Evolutionary conservation across 2,329 filamentous ascomycete species (phyloP).

Genomic region (Paradendryphiella salina): DNA sequence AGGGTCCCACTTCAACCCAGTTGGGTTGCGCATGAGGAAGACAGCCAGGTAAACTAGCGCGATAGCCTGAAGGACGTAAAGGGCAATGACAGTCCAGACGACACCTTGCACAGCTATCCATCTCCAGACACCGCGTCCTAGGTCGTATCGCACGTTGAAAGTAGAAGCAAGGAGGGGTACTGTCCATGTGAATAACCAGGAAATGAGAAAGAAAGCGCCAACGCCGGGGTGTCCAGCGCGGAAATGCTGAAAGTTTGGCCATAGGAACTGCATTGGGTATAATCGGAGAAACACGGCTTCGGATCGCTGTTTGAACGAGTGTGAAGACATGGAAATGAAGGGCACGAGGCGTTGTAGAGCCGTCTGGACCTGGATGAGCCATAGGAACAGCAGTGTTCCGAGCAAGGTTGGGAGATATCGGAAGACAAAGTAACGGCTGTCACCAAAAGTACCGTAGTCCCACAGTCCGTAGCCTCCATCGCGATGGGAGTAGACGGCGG

Average conservation of each 20-base stretch:
- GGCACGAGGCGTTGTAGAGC: constrained; percentile 77
- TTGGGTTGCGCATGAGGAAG: constrained; percentile 67
- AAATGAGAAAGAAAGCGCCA: constrained; percentile 66
- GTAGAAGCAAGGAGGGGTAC: constrained; percentile 79
- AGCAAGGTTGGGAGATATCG: constrained; percentile 81
- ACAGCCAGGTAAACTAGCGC: constrained; percentile 62
- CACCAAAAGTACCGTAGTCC: constrained; percentile 69
- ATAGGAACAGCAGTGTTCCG: constrained; percentile 71
- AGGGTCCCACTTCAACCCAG: constrained; percentile 84
- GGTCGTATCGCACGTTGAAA: constrained; percentile 68
- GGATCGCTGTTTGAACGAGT: constrained; percentile 61
- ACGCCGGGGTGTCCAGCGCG: constrained; percentile 68
- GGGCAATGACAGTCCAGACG: constrained; percentile 73
- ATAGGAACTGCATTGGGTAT: constrained; percentile 65
- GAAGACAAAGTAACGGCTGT: constrained; percentile 80
- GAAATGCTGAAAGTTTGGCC: constrained; percentile 70
- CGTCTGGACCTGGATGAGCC: constrained; percentile 72
- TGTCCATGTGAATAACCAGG: constrained; percentile 79
- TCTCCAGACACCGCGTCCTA: constrained; percentile 65
- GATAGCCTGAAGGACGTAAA: constrained; percentile 70
- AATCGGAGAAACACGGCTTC: constrained; percentile 66
- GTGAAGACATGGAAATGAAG: constrained; percentile 74
- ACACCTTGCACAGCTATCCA: constrained; percentile 80
- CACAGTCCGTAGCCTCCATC: constrained; percentile 64
- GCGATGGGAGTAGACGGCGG: constrained; percentile 54